Base-by-base conservation (phyloP, 139 green algal species). In the Chlamydomonas eustigma region DNA sequence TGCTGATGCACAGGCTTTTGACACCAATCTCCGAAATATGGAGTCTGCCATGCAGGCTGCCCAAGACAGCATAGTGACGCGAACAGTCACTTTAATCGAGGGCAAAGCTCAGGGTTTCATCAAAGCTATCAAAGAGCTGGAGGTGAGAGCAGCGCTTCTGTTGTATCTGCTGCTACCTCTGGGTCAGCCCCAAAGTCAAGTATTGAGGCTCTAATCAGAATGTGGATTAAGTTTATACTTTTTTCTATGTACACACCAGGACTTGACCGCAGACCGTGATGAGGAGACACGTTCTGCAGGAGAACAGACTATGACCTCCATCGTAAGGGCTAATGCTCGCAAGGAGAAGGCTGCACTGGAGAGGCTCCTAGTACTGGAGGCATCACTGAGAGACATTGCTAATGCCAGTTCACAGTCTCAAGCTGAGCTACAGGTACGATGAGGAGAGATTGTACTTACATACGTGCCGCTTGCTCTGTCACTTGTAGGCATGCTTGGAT, bases 311-410 rank as follows among this genome's bases (percentile, higher is more conserved):
- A 73, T 86, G 66, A 70, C 73, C 3, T 73, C 81, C 1, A 76
- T 86, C 36, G 81, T 82, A 8, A 77, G 75, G 33, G 76, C 78
- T 5, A n/a, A 22, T 2, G 74, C 50, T 0, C 77, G 71, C 39
- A 86, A 86, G 70, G 81, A 86, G 68, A 24, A 28, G 12, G 37
- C 64, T 25, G 80, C 71, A 1, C 36, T 85, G 31, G 80, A 85
- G 80, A 71, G 80, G 1, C 50, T 85, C 51, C 63, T 85, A 66
- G 32, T 85, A 50, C 71, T 86, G 71, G 81, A 86, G 58, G 58
- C 75, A 0, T 51, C 77, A 4, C 36, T 86, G 44, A 50, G 77
- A 3, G 81, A 86, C 71, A 75, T 86, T 1, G 81, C 81, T 25
- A 68, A 39, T 32, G 77, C 77, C 63, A 73, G 25, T 30, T 28